Conservation (phyloP, 371 early-diverging fungal genomes). For the Lichtheimia ornata region DNA sequence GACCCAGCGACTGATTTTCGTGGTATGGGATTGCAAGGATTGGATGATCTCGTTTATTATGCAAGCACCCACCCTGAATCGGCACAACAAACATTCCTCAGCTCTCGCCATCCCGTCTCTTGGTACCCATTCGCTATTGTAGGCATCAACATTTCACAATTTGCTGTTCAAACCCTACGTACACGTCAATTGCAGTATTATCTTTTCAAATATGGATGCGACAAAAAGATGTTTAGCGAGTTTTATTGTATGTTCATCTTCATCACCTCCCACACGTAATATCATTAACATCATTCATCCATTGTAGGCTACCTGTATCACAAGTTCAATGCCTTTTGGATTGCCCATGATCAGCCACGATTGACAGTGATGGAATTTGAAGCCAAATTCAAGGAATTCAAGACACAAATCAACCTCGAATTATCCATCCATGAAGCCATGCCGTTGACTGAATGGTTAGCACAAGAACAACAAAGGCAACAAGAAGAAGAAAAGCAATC, state of each 20-base stretch:
- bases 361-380: conserved; percentile 80
- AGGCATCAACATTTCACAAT: conserved; percentile 81
- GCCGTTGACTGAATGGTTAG: conserved; percentile 17
- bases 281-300: not conserved
- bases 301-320: conserved; percentile 66
- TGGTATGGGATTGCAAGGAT: conserved; percentile 80
- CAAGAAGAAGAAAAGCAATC: not conserved
- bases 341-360: conserved; percentile 45
- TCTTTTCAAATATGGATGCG: conserved; percentile 62
- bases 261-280: not conserved
- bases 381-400: conserved; percentile 63
- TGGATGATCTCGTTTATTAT: conserved; percentile 77
- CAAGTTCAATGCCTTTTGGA: conserved; percentile 72
- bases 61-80: conserved; percentile 59
- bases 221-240: conserved; percentile 60
- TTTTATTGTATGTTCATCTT: conserved; percentile 66
- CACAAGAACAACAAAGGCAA: conserved; percentile 1
- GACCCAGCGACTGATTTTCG: conserved; percentile 90
- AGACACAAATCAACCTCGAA: conserved; percentile 42
- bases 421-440: conserved; percentile 29
- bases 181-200: conserved; percentile 68
- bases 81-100: conserved; percentile 50
- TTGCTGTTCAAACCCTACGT: conserved; percentile 62
- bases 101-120: conserved; percentile 55
- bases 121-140: conserved; percentile 82